Base-by-base conservation (phyloP, 2,329 filamentous ascomycete species). In the Aureobasidium uvarum region DNA sequence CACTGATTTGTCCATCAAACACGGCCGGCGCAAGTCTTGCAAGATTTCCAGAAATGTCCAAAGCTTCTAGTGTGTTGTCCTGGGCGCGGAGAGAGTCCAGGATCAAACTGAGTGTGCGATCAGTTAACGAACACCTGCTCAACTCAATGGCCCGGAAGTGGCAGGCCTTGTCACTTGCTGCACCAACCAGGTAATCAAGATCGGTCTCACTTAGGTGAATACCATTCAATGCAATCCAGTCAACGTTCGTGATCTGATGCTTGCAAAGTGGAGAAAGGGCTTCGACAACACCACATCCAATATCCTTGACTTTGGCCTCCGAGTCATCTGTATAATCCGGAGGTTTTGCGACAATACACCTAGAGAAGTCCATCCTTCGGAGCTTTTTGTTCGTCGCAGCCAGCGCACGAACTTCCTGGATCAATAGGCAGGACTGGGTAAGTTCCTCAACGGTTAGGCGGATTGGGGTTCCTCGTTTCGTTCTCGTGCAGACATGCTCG, bases 151-250 rank as follows among this genome's bases (percentile, higher is more conserved):
- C 88, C 55, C 88, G 84, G 62, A 91, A 79, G 70, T 88, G 85
- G 65, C 87, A 88, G 31, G 79, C 80, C 68, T 83, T 81, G 67
- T 89, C 86, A 1, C 87, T 86, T 11, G 87, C 85, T n/a, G 87
- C 86, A 68, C 87, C 86, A 51, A 89, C 85, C 52, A 89, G 71
- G 69, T 84, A 84, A 68, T 90, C 88, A 62, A 90, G 77, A 74
- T 91, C 89, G 0, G 86, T 85, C 63, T 91, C 88, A 46, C 86
- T 87, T n/a, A 91, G 81, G 67, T 85, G 83, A 67, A 90, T 88
- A 14, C 86, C 86, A 67, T 86, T 90, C 66, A 91, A 76, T 25
- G 85, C 81, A 62, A 91, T 83, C 88, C 88, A 91, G 72, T 89
- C 86, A 20, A 90, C 85, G 70, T 86, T 88, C 0, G 88, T 90